Evolutionary conservation across 768 basidiomycete species (phyloP).

Genomic region (Pleurotus platypus): DNA sequence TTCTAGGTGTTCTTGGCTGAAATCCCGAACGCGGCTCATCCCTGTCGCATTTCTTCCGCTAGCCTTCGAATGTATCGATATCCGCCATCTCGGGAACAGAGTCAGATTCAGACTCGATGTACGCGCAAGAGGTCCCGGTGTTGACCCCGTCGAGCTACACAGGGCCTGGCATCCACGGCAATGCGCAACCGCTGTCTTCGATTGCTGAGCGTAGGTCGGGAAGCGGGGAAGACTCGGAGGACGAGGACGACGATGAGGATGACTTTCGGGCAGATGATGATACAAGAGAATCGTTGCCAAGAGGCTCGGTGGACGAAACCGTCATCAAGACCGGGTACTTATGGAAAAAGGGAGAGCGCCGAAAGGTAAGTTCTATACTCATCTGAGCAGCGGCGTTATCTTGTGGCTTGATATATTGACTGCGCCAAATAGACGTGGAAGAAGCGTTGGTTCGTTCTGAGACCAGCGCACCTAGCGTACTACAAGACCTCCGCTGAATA

Average conservation of each 20-base stretch:
- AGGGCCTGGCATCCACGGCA: conserved; percentile 15
- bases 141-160: conserved; percentile 34
- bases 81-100: conserved; percentile 65
- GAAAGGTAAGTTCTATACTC: conserved; percentile 65
- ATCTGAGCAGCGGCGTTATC: too few species aligned
- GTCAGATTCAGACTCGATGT: conserved; percentile 80
- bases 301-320: conserved; percentile 56
- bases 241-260: conserved; percentile 63
- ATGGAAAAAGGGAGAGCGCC: conserved; percentile 95
- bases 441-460: conserved; percentile 96
- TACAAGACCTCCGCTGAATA: conserved; percentile 97
- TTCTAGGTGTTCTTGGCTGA: not conserved
- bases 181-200: conserved; percentile 49
- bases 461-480: conserved; percentile 89
- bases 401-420: too few species aligned
- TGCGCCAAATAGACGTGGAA: conserved; percentile 82
- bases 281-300: conserved; percentile 30
- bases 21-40: conserved; percentile 1
- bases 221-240: conserved; percentile 77
- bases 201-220: conserved; percentile 73
- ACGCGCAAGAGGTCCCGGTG: conserved; percentile 44
- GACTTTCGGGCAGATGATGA: conserved; percentile 59
- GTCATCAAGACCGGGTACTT: conserved; percentile 91
- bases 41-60: conserved; percentile 7
- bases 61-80: conserved; percentile 18